These are phyloP conservation scores for Chaetomiaceae sp. DNA, from an alignment of 2,329 filamentous ascomycete genomes.

Conservation along the genomic window DNA sequence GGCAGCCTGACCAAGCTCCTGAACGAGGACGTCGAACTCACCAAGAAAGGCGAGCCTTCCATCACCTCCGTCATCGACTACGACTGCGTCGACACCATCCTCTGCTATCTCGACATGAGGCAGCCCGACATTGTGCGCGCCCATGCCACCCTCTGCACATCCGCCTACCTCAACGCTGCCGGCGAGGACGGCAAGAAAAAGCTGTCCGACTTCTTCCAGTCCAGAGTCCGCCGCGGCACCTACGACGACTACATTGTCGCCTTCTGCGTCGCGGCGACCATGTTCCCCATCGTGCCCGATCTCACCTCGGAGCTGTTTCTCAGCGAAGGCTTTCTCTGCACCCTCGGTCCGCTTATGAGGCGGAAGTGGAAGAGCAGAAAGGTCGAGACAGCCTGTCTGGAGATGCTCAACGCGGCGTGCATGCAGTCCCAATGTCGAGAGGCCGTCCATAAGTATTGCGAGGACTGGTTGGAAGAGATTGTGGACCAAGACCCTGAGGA, in stretches of 20 bases:
- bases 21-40: constrained; percentile 47
- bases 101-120: constrained; percentile 83
- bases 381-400: constrained; percentile 79
- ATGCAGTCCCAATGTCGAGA: constrained; percentile 79
- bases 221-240: constrained; percentile 66
- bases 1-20: constrained; percentile 57
- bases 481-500: constrained; percentile 66
- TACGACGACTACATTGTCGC: constrained; percentile 87
- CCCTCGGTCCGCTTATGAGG: constrained; percentile 70
- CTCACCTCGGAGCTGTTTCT: constrained; percentile 76
- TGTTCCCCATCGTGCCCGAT: constrained; percentile 81
- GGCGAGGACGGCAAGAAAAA: constrained; percentile 65
- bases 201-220: constrained; percentile 70
- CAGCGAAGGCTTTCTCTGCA: constrained; percentile 78
- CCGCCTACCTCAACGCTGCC: constrained; percentile 77
- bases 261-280: constrained; percentile 83
- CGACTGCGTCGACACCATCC: constrained; percentile 76
- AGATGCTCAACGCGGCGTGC: constrained; percentile 88
- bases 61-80: constrained; percentile 62
- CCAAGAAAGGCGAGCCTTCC: constrained; percentile 43
- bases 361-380: constrained; percentile 79
- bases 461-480: constrained; percentile 81
- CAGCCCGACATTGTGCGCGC: constrained; percentile 68
- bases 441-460: constrained; percentile 78
- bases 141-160: constrained; percentile 76